Base-by-base conservation (phyloP, 2,329 filamentous ascomycete genomes). In the Diaporthe longicolla region DNA sequence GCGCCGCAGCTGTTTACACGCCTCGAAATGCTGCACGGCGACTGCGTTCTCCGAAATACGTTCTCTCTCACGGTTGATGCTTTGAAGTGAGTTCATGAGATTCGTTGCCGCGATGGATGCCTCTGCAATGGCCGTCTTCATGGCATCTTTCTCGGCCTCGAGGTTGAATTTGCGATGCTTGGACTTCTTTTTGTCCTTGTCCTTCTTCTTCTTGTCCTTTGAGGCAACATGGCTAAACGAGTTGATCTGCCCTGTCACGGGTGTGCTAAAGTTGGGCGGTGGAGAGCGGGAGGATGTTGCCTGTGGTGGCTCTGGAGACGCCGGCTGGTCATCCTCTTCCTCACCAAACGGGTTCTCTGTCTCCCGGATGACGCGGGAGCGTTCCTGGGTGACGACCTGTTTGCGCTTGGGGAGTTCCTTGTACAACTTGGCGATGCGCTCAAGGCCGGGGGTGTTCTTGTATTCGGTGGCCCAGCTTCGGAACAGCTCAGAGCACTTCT, bases 21-120 rank as follows among this genome's bases (percentile, higher is more conserved):
- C 88, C 78, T 98, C 95, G 77, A 98, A 98, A 3, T 92, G 90
- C 77, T 92, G 87, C 74, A 94, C 89, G 0, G 95, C 94, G 74
- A 91, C 88, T 10, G 88, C 82, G 77, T 98, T 97, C 50, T 97
- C 93, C 8, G 95, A 98, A 43, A 98, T 95, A 4, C 94, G 93
- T 82, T 97, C 92, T 65, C 87, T 89, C 82, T 98, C 97, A 75
- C 97, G 92, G 81, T 98, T 98, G 84, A 98, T 95, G 71, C 93
- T 91, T 82, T 97, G 95, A 50, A 99, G 87, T 0, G 93, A 91
- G 80, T 99, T 98, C 80, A 93, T 88, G 52, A 99, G 87, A 81
- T 97, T 98, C 0, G 94, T 98, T n/a, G 95, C 93, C 4, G 95
- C 94, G 52, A 98, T 94, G 0, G 94, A 95, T 0, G 95, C 91